Evolutionary conservation across 352 stramenopile species (phyloP).

Genomic region (Elongisporangium undulatum): DNA sequence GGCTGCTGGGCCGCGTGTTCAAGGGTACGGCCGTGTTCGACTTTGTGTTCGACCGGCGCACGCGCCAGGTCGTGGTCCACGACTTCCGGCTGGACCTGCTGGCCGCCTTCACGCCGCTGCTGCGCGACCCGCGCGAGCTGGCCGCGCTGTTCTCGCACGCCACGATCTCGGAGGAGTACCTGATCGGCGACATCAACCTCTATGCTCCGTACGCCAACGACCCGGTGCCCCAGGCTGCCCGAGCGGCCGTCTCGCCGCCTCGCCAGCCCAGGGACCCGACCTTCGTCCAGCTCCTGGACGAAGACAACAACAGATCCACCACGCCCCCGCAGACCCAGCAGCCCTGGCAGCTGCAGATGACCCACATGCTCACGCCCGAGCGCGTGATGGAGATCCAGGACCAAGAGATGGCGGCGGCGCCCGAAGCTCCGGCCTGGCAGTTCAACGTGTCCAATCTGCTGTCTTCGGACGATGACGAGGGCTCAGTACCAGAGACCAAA

Average conservation of each 20-base stretch:
- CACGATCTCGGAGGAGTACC: constrained; percentile 40
- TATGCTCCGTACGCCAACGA: constrained; percentile 9
- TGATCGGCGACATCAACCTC: constrained; percentile 38
- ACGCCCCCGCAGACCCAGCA: neutral
- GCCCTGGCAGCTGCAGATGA: constrained; percentile 12
- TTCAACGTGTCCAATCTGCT: no score
- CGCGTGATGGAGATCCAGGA: no score
- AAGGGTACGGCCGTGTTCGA: constrained; percentile 24
- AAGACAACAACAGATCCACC: neutral
- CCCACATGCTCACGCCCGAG: constrained; percentile 1
- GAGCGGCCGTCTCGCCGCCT: neutral
- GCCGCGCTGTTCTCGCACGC: constrained; percentile 33
- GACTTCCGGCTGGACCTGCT: constrained; percentile 44
- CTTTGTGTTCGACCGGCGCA: constrained; percentile 40
- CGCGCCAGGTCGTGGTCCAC: constrained; percentile 31
- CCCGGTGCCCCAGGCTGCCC: neutral
- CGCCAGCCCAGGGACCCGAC: neutral
- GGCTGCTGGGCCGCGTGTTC: constrained; percentile 28
- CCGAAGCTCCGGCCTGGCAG: no score
- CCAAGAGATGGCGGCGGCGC: no score
- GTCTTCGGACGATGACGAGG: no score
- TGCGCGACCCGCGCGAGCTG: constrained; percentile 33
- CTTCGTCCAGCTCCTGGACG: neutral
- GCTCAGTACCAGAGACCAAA: no score
- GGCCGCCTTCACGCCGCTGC: constrained; percentile 26